Evolutionary conservation across 2,329 filamentous ascomycete species (phyloP), one percentile per base, ranked within the genome.

Genomic region (Talaromyces sp.): DNA sequence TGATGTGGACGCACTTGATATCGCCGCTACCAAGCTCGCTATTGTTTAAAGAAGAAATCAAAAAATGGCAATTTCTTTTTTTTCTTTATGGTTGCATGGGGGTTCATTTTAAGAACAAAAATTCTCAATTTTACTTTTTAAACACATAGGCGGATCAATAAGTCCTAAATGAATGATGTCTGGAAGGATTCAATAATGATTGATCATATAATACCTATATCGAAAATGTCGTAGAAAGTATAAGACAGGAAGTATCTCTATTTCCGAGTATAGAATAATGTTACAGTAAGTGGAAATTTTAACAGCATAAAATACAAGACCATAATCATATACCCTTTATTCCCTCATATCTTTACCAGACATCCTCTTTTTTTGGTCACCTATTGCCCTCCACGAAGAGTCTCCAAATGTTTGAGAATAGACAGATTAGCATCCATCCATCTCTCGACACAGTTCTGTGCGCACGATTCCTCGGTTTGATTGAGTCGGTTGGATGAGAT

Each of bases 1-100:
- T 64, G 94, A 99, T 78, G 92, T 97, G 70, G 94, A 99, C 80
- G 94, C 94, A 74, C 89, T 99, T 70, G 94, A 99, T 82, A 97
- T 99, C 80, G 95, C 94, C 65, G 95, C 94, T 73, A 97, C 94
- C 80, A 99, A 97, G 89, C 88, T 99, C 70, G 88, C 89, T 70
- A 94, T 99, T 74, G 94, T 97, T 77, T 97, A 96, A 88, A 71
- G 67, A 60, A 62, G 67, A 60, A 62, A 56, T 65, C 53, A 71
- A 68, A 37, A 28, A 45, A 69, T 65, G 68, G 15, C 25, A 46
- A 46, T 56, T 56, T 36, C 45, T 56, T 56, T 57, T 28, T 73
- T 70, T 70, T 68, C 70, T 19, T 73, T 76, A 70, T 73, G 74
- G 76, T 73, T 74, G 73, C 75, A 75, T 72, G 73, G 48, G 37